phyloP scores from a whole-genome alignment of 1,139 yeast genomes.

The Geotrichum histeridarum region DNA sequence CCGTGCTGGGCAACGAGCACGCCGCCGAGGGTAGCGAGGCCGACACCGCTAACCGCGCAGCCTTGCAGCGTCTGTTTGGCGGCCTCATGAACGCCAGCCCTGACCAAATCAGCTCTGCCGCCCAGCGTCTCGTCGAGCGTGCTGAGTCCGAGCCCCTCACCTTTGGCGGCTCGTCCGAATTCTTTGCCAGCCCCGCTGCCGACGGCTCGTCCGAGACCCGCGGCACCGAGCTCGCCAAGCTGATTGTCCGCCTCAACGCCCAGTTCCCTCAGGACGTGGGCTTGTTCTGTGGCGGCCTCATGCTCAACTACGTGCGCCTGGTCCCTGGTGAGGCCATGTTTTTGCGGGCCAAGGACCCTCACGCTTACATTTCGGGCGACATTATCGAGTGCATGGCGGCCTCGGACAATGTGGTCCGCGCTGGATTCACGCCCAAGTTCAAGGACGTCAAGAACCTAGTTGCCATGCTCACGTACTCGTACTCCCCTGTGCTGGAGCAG shows the following conservation, averaged over 20 bases:
- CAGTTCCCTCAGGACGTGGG: slow-evolving; percentile 95
- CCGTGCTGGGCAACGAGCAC: slow-evolving; percentile 40
- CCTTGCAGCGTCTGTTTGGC: slow-evolving; percentile 70
- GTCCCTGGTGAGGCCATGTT: slow-evolving; percentile 96
- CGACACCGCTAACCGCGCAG: slow-evolving; percentile 47
- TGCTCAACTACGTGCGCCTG: slow-evolving; percentile 80
- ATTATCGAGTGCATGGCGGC: slow-evolving; percentile 99
- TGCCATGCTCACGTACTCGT: slow-evolving; percentile 81
- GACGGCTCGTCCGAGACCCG: slow-evolving; percentile 18
- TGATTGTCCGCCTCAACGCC: slow-evolving; percentile 67
- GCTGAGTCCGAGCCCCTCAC: slow-evolving; percentile 42
- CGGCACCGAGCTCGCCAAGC: slow-evolving; percentile 55
- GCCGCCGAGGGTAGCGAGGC: slow-evolving; percentile 46
- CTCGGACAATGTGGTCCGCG: slow-evolving; percentile 94
- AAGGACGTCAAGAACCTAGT: slow-evolving; percentile 90
- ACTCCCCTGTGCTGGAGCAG: slow-evolving; percentile 86
- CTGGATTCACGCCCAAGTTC: slow-evolving; percentile 97
- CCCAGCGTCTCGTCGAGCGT: slow-evolving; percentile 58
- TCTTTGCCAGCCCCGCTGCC: slow-evolving; percentile 28
- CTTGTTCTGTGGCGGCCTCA: slow-evolving; percentile 87
- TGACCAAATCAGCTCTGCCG: slow-evolving; percentile 47
- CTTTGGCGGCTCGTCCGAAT: slow-evolving; percentile 35
- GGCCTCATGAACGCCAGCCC: slow-evolving; percentile 77
- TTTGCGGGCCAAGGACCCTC: slow-evolving; percentile 94
- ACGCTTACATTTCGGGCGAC: slow-evolving; percentile 94